Evolutionary conservation across 306 rosid species (phyloP).

Genomic region (Sicyos edulis): DNA sequence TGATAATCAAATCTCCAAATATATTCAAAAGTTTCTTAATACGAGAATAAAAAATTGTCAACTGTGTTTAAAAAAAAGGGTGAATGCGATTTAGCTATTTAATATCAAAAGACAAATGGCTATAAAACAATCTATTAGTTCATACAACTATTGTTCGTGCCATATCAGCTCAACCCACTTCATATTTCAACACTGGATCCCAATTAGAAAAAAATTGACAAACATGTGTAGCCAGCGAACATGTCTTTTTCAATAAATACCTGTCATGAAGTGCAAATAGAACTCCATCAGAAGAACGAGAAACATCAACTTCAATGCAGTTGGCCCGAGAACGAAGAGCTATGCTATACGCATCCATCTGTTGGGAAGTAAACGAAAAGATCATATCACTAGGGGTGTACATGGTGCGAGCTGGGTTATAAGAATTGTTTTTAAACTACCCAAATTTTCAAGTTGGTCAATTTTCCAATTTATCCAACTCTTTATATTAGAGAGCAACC

Average conservation of each 20-base stretch:
- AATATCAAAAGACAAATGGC: not conserved
- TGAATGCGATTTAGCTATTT: not conserved
- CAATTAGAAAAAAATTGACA: not conserved
- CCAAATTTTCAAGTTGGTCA: too few species aligned
- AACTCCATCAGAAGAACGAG: slow-evolving; percentile 80
- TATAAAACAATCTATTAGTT: not conserved
- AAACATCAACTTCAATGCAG: slow-evolving; percentile 84
- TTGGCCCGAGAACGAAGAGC: slow-evolving; percentile 65
- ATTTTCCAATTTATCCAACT: too few species aligned
- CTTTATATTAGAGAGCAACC: too few species aligned
- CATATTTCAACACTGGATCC: not conserved
- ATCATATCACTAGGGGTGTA: not conserved
- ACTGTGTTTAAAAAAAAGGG: not conserved
- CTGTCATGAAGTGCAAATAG: slow-evolving; percentile 89
- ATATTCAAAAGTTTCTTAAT: slow-evolving; percentile 21
- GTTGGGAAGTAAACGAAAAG: not conserved
- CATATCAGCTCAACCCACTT: slow-evolving; percentile 1
- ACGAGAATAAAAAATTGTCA: not conserved
- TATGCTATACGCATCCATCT: slow-evolving; percentile 65
- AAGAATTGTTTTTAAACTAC: too few species aligned
- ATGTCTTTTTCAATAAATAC: slow-evolving; percentile 23
- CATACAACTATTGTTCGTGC: not conserved
- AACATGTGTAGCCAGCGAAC: not conserved
- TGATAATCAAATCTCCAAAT: slow-evolving; percentile 48
- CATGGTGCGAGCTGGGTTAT: too few species aligned